Percentiles rank a stretch among this genome's conserved stretches.
These are phyloP conservation scores for Filosporella fistucella DNA, from an alignment of 495 filamentous ascomycete genomes.

Conservation along the genomic window DNA sequence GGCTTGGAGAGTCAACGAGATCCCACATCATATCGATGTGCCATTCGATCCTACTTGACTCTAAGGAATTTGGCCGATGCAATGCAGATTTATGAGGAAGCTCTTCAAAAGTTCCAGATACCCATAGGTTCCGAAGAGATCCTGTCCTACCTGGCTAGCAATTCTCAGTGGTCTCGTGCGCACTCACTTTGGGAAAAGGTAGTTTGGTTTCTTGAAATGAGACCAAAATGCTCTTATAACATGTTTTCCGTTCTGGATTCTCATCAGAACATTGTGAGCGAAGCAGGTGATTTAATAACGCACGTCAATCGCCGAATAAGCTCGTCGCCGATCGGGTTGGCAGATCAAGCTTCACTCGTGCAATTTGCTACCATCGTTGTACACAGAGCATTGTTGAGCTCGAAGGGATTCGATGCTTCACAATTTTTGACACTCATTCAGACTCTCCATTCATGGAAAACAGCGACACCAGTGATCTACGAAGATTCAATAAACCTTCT, in stretches of 20 bases:
- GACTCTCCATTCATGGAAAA: conserved; percentile 7
- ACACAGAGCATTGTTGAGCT: conserved; percentile 1
- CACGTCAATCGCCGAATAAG: conserved; percentile 1
- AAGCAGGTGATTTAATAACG: conserved; percentile 3
- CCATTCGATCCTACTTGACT: conserved; percentile 22
- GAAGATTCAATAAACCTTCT: conserved; percentile 6
- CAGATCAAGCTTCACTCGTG: background rate
- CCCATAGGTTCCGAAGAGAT: conserved; percentile 22
- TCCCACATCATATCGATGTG: background rate
- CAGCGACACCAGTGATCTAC: conserved; percentile 2
- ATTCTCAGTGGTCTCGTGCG: conserved; percentile 15
- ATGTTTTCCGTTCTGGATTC: background rate
- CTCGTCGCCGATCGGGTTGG: background rate
- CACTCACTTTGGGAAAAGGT: conserved; percentile 9
- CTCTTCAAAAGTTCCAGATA: conserved; percentile 20
- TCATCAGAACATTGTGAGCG: background rate
- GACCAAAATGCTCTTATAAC: background rate
- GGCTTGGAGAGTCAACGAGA: conserved; percentile 15
- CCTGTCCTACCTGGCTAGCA: conserved; percentile 32
- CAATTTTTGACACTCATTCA: conserved; percentile 7
- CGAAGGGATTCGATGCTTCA: background rate
- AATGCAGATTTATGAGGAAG: conserved; percentile 26
- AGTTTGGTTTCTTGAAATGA: conserved; percentile 18
- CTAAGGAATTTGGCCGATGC: conserved; percentile 29
- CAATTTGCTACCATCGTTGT: conserved; percentile 8